Evolutionary conservation across 2,329 filamentous ascomycete species (phyloP).

Genomic region (Scytalidium lignicola): DNA sequence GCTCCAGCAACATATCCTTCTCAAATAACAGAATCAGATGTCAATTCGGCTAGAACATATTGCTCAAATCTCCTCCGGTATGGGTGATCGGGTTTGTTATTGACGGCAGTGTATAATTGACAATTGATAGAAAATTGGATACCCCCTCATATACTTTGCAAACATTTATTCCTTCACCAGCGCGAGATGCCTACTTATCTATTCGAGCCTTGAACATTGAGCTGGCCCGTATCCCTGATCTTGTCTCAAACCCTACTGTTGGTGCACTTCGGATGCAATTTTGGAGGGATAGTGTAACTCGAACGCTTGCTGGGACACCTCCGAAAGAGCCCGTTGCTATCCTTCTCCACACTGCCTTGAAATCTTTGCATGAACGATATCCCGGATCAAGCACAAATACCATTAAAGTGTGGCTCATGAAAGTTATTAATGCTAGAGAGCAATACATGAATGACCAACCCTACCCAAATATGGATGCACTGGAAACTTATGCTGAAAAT

Average conservation of each 20-base stretch:
- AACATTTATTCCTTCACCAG: constrained; percentile 71
- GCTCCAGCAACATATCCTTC: constrained; percentile 25
- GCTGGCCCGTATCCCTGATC: constrained; percentile 82
- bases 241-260: constrained; percentile 81
- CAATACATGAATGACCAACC: constrained; percentile 79
- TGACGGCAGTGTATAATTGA: constrained; percentile 9
- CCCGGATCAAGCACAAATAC: constrained; percentile 33
- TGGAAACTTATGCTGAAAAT: constrained; percentile 89
- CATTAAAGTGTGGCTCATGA: constrained; percentile 67
- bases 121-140: constrained; percentile 68
- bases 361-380: constrained; percentile 47
- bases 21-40: constrained; percentile 26
- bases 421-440: constrained; percentile 76
- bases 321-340: constrained; percentile 90
- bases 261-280: constrained; percentile 90
- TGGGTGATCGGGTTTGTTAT: not conserved
- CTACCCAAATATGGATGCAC: constrained; percentile 63
- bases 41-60: constrained; percentile 26
- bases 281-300: constrained; percentile 81
- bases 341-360: constrained; percentile 68
- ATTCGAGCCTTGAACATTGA: constrained; percentile 92
- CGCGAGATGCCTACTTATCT: constrained; percentile 80
- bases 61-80: constrained; percentile 30
- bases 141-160: constrained; percentile 82
- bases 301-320: constrained; percentile 70